Conservation (phyloP, 148 eudicot genomes). For the Diospyros lotus region DNA sequence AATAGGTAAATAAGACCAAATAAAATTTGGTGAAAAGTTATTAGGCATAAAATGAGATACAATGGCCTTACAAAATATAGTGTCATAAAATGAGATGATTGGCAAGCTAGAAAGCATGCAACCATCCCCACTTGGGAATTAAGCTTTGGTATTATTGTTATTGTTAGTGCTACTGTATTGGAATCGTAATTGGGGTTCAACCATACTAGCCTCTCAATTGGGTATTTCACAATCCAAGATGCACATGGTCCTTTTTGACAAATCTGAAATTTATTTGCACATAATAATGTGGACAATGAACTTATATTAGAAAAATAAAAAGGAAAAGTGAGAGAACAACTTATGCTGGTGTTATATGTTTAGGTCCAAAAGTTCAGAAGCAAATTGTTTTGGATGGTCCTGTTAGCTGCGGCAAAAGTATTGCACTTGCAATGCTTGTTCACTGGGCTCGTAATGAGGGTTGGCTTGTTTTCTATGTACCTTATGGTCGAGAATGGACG, state of each 20-base stretch:
- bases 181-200: no score
- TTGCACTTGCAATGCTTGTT: slow-evolving; percentile 93
- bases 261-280: not conserved
- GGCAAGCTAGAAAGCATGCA: no score
- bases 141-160: no score
- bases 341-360: slow-evolving; percentile 19
- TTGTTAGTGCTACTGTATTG: no score
- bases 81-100: no score
- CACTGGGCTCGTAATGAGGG: slow-evolving; percentile 98
- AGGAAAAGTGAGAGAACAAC: not conserved
- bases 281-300: slow-evolving; percentile 2
- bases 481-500: slow-evolving; percentile 81
- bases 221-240: not conserved
- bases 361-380: slow-evolving; percentile 66
- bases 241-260: no score
- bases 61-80: no score
- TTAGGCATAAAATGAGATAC: no score
- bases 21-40: no score
- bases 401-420: slow-evolving; percentile 88
- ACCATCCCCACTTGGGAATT: no score
- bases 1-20: no score
- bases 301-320: not conserved
- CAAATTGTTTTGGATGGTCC: slow-evolving; percentile 96
- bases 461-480: slow-evolving; percentile 87
- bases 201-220: not conserved